These are phyloP conservation scores for Linum lewisii DNA, from an alignment of 345 rosid genomes.

Conservation along the genomic window DNA sequence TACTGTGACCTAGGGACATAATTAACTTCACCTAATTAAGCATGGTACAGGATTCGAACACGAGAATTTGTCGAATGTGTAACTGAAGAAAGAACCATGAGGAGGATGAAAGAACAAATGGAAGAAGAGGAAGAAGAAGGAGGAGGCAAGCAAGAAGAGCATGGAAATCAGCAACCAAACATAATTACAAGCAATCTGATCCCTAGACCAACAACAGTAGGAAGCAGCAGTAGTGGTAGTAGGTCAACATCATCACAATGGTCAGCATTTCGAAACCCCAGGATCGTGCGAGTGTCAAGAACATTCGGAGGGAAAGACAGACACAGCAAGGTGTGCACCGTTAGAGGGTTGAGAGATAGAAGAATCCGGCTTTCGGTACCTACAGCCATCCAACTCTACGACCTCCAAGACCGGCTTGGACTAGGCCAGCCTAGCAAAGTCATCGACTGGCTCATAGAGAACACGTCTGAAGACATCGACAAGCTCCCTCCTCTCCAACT, in stretches of 20 bases:
- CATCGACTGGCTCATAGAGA: conserved; percentile 85
- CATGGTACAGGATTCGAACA: no score
- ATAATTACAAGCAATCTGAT: no score
- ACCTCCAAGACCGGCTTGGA: conserved; percentile 84
- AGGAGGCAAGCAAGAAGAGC: no score
- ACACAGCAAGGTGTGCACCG: conserved; percentile 93
- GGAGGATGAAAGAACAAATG: no score
- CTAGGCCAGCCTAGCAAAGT: conserved; percentile 90
- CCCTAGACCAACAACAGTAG: background rate
- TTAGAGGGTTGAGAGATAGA: conserved; percentile 80
- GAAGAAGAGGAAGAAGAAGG: no score
- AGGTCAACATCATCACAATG: conserved; percentile 29
- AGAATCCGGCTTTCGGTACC: conserved; percentile 90
- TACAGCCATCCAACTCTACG: conserved; percentile 82
- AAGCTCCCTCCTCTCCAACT: conserved; percentile 82
- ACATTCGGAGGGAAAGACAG: conserved; percentile 91
- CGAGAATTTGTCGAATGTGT: no score
- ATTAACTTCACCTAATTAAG: no score
- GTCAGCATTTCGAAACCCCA: conserved; percentile 85
- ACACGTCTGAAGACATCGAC: conserved; percentile 61
- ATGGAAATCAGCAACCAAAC: no score
- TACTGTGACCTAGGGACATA: no score
- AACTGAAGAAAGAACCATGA: no score
- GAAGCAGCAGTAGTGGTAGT: background rate
- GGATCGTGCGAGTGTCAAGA: conserved; percentile 84